Evolutionary conservation across 78 protist species (phyloP), one percentile per base, ranked within the genome.

Genomic region (Tieghemostelium lacteum): DNA sequence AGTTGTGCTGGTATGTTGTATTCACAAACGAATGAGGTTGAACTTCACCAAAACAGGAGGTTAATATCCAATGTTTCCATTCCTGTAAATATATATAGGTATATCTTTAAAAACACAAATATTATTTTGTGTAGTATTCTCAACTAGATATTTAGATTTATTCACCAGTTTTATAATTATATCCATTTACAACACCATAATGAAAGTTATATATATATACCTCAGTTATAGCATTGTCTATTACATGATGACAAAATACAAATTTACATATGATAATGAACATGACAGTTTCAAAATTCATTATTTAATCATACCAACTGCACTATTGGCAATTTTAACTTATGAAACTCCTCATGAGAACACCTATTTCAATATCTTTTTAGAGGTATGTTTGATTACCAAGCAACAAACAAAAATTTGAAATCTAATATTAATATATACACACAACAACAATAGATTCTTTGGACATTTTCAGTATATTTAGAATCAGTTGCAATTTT

Each of bases 401-500:
- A 26, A 73, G 1, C 58, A 57, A 57, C 31, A 20, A 17, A 55
- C 10, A 83, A 31, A 45, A n/a, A 74, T 17, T 28, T 8, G 14
- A n/a, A n/a, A 22, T 20, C 24, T 40, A 63, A 16, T 34, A 14
- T 58, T 58, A 58, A 58, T n/a, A 52, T 5, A 4, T 20, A 5
- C 14, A 52, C 2, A 52, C 14, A 5, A 4, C 3, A 17, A 34
- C 8, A 63, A 20, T 28, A 98, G 95, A 74, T 97, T 0, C 75
- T 97, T 26, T 98, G 99, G 99, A 74, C 99, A 19, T 97, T 98
- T 74, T 92, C 97, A 34, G 94, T 98, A 70, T 98, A 85, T 72
- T 95, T 98, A 26, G 99, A 98, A 85, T 83, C 99, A 20, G 98
- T 98, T 17, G 99, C 99, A 10, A 96, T 98, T 65, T 58, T 98